Conservation (phyloP, 495 filamentous ascomycete species). For the Aspergillus heteromorphus region DNA sequence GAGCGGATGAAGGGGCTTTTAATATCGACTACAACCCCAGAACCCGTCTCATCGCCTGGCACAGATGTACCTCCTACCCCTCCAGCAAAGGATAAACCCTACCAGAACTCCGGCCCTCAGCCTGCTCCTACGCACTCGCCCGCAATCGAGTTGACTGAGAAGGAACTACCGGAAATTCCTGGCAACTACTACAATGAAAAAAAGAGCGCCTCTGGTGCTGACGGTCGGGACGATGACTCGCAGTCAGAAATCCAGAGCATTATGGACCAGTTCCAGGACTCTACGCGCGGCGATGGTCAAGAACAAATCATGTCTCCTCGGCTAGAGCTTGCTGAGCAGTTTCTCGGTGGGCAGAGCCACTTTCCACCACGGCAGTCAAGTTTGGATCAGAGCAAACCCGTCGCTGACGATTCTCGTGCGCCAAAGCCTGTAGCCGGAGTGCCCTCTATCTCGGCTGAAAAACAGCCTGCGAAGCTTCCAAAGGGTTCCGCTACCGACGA, state of each 20-base stretch:
- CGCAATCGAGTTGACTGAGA: slow-evolving; percentile 41
- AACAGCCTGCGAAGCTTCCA: slow-evolving; percentile 14
- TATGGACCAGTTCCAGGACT: slow-evolving; percentile 78
- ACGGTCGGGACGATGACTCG: slow-evolving; percentile 63
- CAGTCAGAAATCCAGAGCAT: slow-evolving; percentile 91
- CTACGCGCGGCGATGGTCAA: slow-evolving; percentile 56
- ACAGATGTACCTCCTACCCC: slow-evolving; percentile 30
- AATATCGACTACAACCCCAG: slow-evolving; percentile 22
- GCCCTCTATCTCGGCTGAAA: slow-evolving; percentile 16
- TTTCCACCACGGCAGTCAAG: slow-evolving; percentile 83
- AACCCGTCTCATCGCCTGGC: slow-evolving; percentile 9
- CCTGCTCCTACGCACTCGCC: slow-evolving; percentile 53
- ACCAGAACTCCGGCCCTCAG: slow-evolving; percentile 60
- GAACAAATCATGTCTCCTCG: slow-evolving; percentile 81
- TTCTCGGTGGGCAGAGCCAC: slow-evolving; percentile 55
- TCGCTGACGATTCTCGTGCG: neutral
- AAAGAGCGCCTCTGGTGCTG: slow-evolving; percentile 41
- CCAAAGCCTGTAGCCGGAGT: slow-evolving; percentile 6
- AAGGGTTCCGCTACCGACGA: slow-evolving; percentile 21
- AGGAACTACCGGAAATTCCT: slow-evolving; percentile 54
- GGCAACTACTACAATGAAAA: slow-evolving; percentile 42
- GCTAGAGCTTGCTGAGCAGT: slow-evolving; percentile 65
- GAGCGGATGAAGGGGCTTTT: slow-evolving; percentile 34
- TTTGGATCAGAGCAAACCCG: slow-evolving; percentile 56
- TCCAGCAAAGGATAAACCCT: slow-evolving; percentile 48